phyloP scores from a whole-genome alignment of 257 asterid species.

The Craterostigma plantagineum region DNA sequence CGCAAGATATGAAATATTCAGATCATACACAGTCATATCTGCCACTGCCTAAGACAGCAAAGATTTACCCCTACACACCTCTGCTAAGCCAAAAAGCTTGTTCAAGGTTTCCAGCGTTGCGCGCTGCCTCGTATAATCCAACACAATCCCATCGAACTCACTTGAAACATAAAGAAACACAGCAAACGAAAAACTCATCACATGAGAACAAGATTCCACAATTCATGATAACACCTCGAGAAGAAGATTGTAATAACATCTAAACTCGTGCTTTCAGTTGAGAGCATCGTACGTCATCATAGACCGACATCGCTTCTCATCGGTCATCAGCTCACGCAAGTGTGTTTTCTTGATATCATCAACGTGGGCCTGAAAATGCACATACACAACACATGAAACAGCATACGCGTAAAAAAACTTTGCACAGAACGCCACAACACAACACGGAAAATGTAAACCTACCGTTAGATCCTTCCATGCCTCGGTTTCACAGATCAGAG shows the following conservation, averaged over 20 bases:
- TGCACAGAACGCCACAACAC: neutral
- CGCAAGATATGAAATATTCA: slow-evolving; percentile 10
- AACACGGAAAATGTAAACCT: neutral
- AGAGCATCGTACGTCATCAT: slow-evolving; percentile 58
- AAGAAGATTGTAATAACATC: neutral
- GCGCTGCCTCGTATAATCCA: slow-evolving; percentile 85
- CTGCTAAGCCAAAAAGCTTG: slow-evolving; percentile 54
- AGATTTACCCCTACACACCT: slow-evolving; percentile 29
- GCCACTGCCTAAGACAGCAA: neutral
- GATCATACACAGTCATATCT: neutral
- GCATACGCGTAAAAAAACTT: neutral
- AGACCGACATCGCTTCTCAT: slow-evolving; percentile 56
- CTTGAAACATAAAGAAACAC: slow-evolving; percentile 17
- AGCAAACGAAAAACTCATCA: slow-evolving; percentile 2
- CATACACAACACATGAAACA: slow-evolving; percentile 9
- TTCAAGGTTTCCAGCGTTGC: slow-evolving; percentile 57
- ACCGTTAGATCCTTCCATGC: neutral
- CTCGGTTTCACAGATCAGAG: slow-evolving; percentile 1
- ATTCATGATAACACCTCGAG: neutral
- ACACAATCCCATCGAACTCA: slow-evolving; percentile 58
- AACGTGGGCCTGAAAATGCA: slow-evolving; percentile 58
- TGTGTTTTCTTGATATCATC: slow-evolving; percentile 68
- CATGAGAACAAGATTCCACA: slow-evolving; percentile 2
- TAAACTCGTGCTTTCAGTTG: neutral
- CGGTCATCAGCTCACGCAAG: slow-evolving; percentile 74